phyloP scores from a whole-genome alignment of 306 rosid genomes.

The Lithocarpus polystachyus region DNA sequence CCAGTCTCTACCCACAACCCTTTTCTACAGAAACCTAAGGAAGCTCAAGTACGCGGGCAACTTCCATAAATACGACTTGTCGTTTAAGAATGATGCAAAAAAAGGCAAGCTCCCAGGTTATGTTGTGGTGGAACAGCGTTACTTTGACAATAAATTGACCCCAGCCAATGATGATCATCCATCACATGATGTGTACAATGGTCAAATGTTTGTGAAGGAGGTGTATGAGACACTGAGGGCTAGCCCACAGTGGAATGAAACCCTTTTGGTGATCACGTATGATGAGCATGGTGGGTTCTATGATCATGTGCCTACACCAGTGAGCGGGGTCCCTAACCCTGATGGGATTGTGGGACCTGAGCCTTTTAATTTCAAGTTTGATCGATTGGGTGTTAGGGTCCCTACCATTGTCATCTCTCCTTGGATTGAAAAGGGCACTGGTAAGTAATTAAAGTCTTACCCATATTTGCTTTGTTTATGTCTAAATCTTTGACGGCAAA shows the following conservation, averaged over 20 bases:
- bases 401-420: constrained; percentile 84
- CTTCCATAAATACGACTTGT: constrained; percentile 45
- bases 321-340: constrained; percentile 65
- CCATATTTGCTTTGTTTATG: not conserved
- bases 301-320: constrained; percentile 81
- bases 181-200: constrained; percentile 79
- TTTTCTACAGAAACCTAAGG: constrained; percentile 63
- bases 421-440: constrained; percentile 79
- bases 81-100: constrained; percentile 53
- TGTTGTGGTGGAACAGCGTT: constrained; percentile 81
- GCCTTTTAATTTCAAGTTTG: constrained; percentile 58
- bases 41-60: constrained; percentile 52
- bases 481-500: no score
- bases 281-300: constrained; percentile 93
- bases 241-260: constrained; percentile 84
- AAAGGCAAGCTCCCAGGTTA: constrained; percentile 59
- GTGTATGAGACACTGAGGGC: constrained; percentile 81
- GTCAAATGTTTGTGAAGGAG: constrained; percentile 84
- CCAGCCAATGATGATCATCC: constrained; percentile 95
- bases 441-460: constrained; percentile 26
- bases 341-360: constrained; percentile 75
- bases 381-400: constrained; percentile 83
- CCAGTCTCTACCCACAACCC: constrained; percentile 72
- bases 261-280: constrained; percentile 66
- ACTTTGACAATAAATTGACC: constrained; percentile 38